Conservation (phyloP, 2,329 filamentous ascomycete genomes). For the Colletotrichum orbiculare region DNA sequence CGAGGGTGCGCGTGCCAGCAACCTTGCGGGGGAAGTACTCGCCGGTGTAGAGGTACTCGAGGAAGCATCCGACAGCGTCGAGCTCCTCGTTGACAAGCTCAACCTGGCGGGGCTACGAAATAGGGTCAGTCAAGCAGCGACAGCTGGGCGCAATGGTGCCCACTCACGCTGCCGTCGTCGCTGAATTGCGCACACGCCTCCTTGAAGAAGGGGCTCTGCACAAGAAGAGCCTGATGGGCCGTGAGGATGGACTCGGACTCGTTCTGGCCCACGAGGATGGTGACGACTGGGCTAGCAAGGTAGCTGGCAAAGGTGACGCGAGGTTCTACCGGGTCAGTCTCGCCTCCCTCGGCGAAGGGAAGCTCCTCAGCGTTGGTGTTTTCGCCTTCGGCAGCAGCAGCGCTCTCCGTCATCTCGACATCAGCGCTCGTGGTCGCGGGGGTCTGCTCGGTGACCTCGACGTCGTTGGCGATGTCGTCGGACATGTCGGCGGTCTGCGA, state of each 20-base stretch:
- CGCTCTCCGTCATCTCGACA: constrained; percentile 52
- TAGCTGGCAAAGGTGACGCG: constrained; percentile 66
- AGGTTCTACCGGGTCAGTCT: constrained; percentile 46
- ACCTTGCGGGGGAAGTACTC: constrained; percentile 85
- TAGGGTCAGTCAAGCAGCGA: not conserved
- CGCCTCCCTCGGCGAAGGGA: constrained; percentile 51
- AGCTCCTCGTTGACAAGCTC: constrained; percentile 75
- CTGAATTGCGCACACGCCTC: constrained; percentile 71
- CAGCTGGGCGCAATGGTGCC: not conserved
- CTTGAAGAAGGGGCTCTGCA: constrained; percentile 79
- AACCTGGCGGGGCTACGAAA: constrained; percentile 69
- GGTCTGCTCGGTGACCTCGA: constrained; percentile 42
- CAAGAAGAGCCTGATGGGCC: constrained; percentile 82
- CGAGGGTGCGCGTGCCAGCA: constrained; percentile 72
- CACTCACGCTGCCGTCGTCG: constrained; percentile 69
- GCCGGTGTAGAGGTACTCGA: constrained; percentile 86
- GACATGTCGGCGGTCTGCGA: constrained; percentile 34
- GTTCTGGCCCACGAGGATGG: constrained; percentile 72
- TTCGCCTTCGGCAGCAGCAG: constrained; percentile 42
- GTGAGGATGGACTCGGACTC: constrained; percentile 72
- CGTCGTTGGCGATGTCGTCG: constrained; percentile 36
- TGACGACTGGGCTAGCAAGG: constrained; percentile 76
- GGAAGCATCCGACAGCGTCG: constrained; percentile 80
- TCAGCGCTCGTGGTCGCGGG: constrained; percentile 46
- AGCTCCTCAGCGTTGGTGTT: constrained; percentile 48